Conservation (phyloP, 2,329 filamentous ascomycete species). For the Xylaria polymorpha region DNA sequence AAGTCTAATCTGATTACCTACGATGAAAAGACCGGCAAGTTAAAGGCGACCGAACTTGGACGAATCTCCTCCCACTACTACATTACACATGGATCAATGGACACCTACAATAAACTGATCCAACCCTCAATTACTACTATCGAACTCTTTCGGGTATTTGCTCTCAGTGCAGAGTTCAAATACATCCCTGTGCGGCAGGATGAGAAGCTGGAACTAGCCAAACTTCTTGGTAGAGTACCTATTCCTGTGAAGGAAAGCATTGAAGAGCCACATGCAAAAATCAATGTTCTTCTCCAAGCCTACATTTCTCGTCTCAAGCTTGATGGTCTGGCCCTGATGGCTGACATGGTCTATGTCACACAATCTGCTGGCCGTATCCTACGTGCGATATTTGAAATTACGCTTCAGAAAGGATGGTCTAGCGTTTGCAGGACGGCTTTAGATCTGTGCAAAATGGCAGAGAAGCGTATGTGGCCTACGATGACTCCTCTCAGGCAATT, state of each 20-base stretch:
- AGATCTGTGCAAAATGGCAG: slow-evolving; percentile 98
- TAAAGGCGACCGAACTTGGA: slow-evolving; percentile 93
- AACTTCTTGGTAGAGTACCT: slow-evolving; percentile 87
- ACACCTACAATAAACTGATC: slow-evolving; percentile 95
- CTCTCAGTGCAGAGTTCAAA: slow-evolving; percentile 97
- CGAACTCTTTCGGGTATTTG: slow-evolving; percentile 95
- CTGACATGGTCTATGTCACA: slow-evolving; percentile 98
- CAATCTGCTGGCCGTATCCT: slow-evolving; percentile 97
- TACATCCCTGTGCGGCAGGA: slow-evolving; percentile 98
- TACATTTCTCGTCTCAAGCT: slow-evolving; percentile 96
- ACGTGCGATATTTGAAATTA: slow-evolving; percentile 95
- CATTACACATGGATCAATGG: slow-evolving; percentile 95
- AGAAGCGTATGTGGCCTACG: slow-evolving; percentile 99
- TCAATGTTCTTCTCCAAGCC: slow-evolving; percentile 95
- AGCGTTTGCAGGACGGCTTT: slow-evolving; percentile 91
- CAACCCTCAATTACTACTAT: slow-evolving; percentile 93
- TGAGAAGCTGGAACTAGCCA: slow-evolving; percentile 95
- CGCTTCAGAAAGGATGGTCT: slow-evolving; percentile 96
- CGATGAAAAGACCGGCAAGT: slow-evolving; percentile 88
- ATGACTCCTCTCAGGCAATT: slow-evolving; percentile 98
- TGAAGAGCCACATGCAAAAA: slow-evolving; percentile 96
- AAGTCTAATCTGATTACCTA: slow-evolving; percentile 93
- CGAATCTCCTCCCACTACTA: slow-evolving; percentile 98
- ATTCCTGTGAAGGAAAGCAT: slow-evolving; percentile 98
- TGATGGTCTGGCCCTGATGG: slow-evolving; percentile 95